Conservation (phyloP, 164 flowering plant species). For the Vitis amurensis region DNA sequence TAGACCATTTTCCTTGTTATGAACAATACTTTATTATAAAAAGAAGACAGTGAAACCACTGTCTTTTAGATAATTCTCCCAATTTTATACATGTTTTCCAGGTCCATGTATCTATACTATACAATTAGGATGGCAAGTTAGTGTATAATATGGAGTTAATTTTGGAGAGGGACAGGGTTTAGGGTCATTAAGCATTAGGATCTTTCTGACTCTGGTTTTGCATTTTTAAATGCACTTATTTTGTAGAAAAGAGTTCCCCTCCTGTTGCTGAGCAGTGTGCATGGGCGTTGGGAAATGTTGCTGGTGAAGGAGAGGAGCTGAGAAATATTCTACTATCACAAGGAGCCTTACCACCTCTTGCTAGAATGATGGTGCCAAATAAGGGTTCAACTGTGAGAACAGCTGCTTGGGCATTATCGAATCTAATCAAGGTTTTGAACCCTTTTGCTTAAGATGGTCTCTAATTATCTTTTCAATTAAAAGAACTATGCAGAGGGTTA, state of each 20-base stretch:
- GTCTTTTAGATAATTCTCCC: too few relatives aligned
- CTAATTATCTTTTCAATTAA: too few relatives aligned
- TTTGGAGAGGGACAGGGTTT: too few relatives aligned
- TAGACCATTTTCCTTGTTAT: too few relatives aligned
- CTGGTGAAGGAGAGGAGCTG: slow-evolving; percentile 95
- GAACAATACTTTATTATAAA: too few relatives aligned
- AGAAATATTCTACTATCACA: slow-evolving; percentile 82
- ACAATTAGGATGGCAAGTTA: too few relatives aligned
- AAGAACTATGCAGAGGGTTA: too few relatives aligned
- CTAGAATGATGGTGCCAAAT: slow-evolving; percentile 88
- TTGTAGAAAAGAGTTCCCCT: slow-evolving; percentile 80
- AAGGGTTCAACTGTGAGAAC: slow-evolving; percentile 94
- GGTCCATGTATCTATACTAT: too few relatives aligned
- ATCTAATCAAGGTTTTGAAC: slow-evolving; percentile 78
- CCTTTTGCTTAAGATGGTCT: neutral
- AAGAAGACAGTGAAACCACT: too few relatives aligned
- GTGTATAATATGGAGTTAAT: too few relatives aligned
- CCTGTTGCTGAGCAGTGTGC: slow-evolving; percentile 99
- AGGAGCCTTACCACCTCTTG: slow-evolving; percentile 89
- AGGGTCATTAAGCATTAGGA: too few relatives aligned
- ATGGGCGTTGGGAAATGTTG: slow-evolving; percentile 99
- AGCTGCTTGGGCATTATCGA: slow-evolving; percentile 98
- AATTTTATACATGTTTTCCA: too few relatives aligned
- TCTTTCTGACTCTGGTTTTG: neutral
- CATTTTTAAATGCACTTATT: slow-evolving; percentile 10